Conservation (phyloP, 192 early-diverging fungal species). For the Coemansia sp. region DNA sequence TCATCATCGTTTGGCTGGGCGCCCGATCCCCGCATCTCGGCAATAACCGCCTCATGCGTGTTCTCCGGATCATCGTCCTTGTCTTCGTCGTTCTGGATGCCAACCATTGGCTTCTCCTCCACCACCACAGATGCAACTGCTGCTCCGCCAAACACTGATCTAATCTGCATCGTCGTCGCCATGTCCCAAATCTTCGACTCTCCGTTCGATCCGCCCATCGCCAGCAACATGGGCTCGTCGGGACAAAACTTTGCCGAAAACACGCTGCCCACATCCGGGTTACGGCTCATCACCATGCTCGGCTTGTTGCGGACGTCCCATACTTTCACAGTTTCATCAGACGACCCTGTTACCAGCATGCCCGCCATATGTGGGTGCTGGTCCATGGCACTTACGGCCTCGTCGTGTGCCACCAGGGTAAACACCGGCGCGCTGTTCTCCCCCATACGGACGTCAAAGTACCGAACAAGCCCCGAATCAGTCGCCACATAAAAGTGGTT, state of each 20-base stretch:
- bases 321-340: slow-evolving; percentile 89
- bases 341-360: slow-evolving; percentile 86
- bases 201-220: slow-evolving; percentile 85
- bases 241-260: slow-evolving; percentile 87
- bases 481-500: slow-evolving; percentile 79
- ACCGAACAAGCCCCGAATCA: slow-evolving; percentile 89
- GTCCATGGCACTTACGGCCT: slow-evolving; percentile 84
- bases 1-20: slow-evolving; percentile 16
- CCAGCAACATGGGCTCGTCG: slow-evolving; percentile 87
- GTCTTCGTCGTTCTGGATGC: slow-evolving; percentile 30
- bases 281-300: slow-evolving; percentile 81
- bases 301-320: slow-evolving; percentile 82
- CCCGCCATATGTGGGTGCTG: slow-evolving; percentile 76
- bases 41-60: slow-evolving; percentile 36
- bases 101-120: slow-evolving; percentile 56
- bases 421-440: slow-evolving; percentile 63
- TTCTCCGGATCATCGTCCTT: slow-evolving; percentile 55
- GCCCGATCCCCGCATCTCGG: slow-evolving; percentile 31
- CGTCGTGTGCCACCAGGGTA: slow-evolving; percentile 92
- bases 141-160: slow-evolving; percentile 45
- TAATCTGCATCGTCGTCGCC: slow-evolving; percentile 80
- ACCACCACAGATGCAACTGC: slow-evolving; percentile 10
- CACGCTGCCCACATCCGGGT: slow-evolving; percentile 80
- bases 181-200: slow-evolving; percentile 93
- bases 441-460: slow-evolving; percentile 77